These are phyloP conservation scores for Serendipita sp. DNA, from an alignment of 768 basidiomycete genomes.

Conservation along the genomic window DNA sequence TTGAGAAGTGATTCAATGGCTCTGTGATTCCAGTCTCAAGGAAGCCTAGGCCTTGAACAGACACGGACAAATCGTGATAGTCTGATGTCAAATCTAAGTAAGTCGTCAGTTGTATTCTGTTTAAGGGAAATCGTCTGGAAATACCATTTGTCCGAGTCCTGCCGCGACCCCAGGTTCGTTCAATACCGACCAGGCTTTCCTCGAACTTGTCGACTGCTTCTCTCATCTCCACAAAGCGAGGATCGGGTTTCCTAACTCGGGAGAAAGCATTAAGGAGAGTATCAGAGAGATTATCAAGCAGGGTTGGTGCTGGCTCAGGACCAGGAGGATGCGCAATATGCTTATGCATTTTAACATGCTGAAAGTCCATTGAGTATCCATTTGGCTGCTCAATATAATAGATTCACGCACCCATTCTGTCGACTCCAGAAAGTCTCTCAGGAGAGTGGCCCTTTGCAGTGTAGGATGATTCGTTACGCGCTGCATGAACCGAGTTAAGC, in stretches of 20 bases:
- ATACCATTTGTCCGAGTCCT: constrained; percentile 77
- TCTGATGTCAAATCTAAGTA: constrained; percentile 78
- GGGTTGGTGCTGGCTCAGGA: constrained; percentile 57
- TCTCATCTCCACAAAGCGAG: constrained; percentile 83
- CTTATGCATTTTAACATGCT: constrained; percentile 97
- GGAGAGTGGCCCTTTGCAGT: constrained; percentile 73
- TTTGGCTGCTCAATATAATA: neutral
- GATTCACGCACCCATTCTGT: constrained; percentile 79
- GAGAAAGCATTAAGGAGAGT: constrained; percentile 92
- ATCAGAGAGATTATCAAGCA: constrained; percentile 92
- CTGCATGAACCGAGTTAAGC: constrained; percentile 83
- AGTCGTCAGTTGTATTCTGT: constrained; percentile 9
- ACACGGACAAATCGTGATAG: constrained; percentile 93
- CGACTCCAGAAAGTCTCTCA: constrained; percentile 91
- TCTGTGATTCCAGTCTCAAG: constrained; percentile 98
- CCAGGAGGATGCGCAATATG: constrained; percentile 84
- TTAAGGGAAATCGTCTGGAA: constrained; percentile 18
- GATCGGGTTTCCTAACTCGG: constrained; percentile 91
- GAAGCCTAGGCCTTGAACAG: constrained; percentile 93
- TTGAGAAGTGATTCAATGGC: constrained; percentile 90
- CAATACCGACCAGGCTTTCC: constrained; percentile 70
- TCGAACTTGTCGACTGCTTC: constrained; percentile 92
- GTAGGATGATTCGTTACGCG: constrained; percentile 88
- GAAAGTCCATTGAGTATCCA: neutral
- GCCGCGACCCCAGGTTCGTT: constrained; percentile 64